phyloP scores from a whole-genome alignment of 164 flowering plant species.

The Tetracentron sinense region DNA sequence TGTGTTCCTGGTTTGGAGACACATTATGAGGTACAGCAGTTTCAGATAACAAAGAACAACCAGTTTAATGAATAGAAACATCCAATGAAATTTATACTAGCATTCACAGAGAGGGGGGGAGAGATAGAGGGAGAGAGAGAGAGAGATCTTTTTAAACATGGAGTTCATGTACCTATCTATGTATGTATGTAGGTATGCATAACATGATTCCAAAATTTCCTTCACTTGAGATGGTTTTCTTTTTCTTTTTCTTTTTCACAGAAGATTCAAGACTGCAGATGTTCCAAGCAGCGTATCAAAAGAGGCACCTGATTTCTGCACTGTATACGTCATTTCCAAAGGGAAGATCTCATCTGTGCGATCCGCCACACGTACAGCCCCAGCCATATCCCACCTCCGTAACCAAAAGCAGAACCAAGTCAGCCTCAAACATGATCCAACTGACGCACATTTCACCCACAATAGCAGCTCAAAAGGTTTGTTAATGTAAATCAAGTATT shows the following conservation, averaged over 20 bases:
- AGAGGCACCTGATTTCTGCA: conserved; percentile 75
- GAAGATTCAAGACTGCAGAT: conserved; percentile 49
- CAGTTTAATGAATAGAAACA: too few relatives aligned
- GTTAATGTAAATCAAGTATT: not conserved
- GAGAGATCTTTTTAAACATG: too few relatives aligned
- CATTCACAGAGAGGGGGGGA: too few relatives aligned
- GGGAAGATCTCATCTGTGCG: conserved; percentile 52
- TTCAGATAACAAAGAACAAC: too few relatives aligned
- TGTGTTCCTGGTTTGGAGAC: too few relatives aligned
- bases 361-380: conserved; percentile 53
- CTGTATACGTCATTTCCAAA: conserved; percentile 59
- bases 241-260: conserved; percentile 19
- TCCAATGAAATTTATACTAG: too few relatives aligned
- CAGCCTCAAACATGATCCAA: conserved; percentile 11
- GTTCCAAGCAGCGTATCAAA: conserved; percentile 42
- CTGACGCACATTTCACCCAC: conserved; percentile 4
- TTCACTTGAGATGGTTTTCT: not conserved
- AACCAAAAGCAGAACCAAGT: conserved; percentile 26
- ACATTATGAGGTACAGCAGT: too few relatives aligned
- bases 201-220: not conserved
- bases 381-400: conserved; percentile 33
- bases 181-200: not conserved
- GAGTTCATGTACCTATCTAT: not conserved
- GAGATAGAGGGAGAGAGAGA: too few relatives aligned
- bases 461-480: conserved; percentile 13